phyloP scores from a whole-genome alignment of 148 eudicot genomes.

The Beta vulgaris region DNA sequence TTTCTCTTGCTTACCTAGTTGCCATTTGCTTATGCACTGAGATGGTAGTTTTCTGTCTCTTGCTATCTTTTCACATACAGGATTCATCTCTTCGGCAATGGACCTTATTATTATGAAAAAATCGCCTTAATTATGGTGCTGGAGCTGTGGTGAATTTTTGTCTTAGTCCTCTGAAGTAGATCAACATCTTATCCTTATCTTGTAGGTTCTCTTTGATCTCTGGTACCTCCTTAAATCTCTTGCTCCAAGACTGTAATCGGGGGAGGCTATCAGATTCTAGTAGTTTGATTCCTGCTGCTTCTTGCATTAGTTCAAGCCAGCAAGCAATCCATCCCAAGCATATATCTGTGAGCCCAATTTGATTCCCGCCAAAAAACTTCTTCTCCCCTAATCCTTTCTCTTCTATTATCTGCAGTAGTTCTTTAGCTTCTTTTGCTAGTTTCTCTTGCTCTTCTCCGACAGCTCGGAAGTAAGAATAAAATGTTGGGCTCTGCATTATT shows the following conservation, averaged over 20 bases:
- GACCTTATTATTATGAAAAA: background rate
- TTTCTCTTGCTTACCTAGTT: background rate
- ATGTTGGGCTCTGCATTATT: conserved; percentile 25
- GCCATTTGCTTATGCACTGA: background rate
- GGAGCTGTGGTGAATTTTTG: conserved; percentile 17
- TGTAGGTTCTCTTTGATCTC: conserved; percentile 24
- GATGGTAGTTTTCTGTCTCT: background rate
- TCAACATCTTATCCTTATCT: conserved; percentile 18
- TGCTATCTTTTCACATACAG: background rate
- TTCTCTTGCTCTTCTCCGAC: conserved; percentile 31
- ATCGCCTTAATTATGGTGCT: background rate
- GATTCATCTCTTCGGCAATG: background rate
- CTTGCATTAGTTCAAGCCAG: conserved; percentile 30
- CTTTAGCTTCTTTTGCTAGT: conserved; percentile 27
- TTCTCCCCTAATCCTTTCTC: conserved; percentile 23
- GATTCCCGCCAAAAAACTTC: conserved; percentile 23
- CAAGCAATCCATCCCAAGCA: conserved; percentile 31
- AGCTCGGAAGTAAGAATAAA: conserved; percentile 28
- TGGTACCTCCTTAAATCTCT: conserved; percentile 22
- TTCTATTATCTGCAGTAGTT: conserved; percentile 23
- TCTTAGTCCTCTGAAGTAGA: conserved; percentile 27
- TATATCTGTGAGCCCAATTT: conserved; percentile 26
- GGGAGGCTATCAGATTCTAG: conserved; percentile 22
- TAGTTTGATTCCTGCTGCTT: conserved; percentile 27
- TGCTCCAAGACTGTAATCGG: conserved; percentile 29